A percentile compares a stretch with the other conserved stretches of the same genome.
Evolutionary conservation across 2,329 filamentous ascomycete genomes (phyloP).

Genomic region (Claviceps sp.): DNA sequence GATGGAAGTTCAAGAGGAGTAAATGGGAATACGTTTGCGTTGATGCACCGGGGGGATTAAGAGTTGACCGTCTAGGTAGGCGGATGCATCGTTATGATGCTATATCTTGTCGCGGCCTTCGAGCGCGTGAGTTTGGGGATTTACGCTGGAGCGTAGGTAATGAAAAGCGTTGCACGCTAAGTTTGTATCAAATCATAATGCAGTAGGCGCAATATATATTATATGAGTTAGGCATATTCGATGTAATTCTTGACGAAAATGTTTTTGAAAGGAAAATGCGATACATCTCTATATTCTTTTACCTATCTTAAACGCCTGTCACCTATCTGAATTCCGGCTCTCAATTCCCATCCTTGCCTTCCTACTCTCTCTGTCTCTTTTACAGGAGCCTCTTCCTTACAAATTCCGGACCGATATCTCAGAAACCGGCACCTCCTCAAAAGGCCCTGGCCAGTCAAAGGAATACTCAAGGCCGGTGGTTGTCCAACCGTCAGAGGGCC

Average conservation of each 20-base stretch:
- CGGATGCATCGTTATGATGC: too few relatives aligned
- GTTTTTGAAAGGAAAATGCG: background rate
- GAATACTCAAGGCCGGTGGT: constrained; percentile 18
- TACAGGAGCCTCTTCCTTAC: background rate
- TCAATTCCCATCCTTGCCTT: background rate
- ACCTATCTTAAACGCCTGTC: background rate
- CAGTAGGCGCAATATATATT: background rate
- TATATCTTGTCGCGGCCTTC: background rate
- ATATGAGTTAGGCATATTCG: background rate
- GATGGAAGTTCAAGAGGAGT: too few relatives aligned
- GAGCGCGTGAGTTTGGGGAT: background rate
- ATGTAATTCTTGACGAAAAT: background rate
- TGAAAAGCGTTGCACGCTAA: background rate
- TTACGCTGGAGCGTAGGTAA: background rate
- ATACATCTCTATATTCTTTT: background rate
- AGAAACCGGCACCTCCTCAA: constrained; percentile 12
- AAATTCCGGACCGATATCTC: constrained; percentile 16
- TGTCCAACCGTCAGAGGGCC: constrained; percentile 9
- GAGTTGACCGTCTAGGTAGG: too few relatives aligned
- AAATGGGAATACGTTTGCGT: too few relatives aligned
- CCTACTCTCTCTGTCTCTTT: background rate
- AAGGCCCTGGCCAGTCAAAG: constrained; percentile 11
- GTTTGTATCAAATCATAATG: background rate
- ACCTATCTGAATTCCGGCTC: background rate
- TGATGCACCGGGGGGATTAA: too few relatives aligned